These are phyloP conservation scores for Emericellopsis atlantica DNA, from an alignment of 2,329 filamentous ascomycete species.

Conservation along the genomic window DNA sequence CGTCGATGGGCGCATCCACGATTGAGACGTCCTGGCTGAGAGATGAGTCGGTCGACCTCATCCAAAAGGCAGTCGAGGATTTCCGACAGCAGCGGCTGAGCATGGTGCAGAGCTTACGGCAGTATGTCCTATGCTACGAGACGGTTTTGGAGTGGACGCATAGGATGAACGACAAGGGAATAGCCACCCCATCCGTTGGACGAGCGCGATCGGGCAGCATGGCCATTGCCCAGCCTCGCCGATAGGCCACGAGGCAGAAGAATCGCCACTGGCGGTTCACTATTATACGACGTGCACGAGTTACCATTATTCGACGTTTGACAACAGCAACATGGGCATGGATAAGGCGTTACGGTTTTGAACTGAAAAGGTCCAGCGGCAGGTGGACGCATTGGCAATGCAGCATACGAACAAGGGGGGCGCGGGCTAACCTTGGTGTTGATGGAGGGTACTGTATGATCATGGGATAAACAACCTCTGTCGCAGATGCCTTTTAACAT, in stretches of 20 bases:
- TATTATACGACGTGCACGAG: too few species aligned
- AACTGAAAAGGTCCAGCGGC: too few species aligned
- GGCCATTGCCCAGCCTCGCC: not conserved
- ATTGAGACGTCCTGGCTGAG: constrained; percentile 52
- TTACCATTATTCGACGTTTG: too few species aligned
- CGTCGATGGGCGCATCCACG: constrained; percentile 3
- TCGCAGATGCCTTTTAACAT: too few species aligned
- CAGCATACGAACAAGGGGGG: too few species aligned
- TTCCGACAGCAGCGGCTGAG: constrained; percentile 80
- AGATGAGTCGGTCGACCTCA: constrained; percentile 61
- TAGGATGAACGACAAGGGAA: constrained; percentile 25
- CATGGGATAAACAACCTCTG: too few species aligned
- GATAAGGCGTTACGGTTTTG: too few species aligned
- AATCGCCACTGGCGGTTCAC: too few species aligned
- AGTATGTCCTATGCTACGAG: constrained; percentile 95
- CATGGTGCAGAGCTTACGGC: constrained; percentile 91
- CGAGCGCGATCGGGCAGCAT: not conserved
- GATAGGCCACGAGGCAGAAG: not conserved
- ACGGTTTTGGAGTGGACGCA: constrained; percentile 79
- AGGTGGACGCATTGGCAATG: too few species aligned
- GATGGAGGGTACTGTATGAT: too few species aligned
- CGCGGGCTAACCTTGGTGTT: too few species aligned
- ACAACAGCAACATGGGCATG: too few species aligned
- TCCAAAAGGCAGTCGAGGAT: constrained; percentile 80
- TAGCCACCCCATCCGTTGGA: not conserved